Percentiles rank a stretch among this genome's conserved stretches.
Conservation (phyloP, 805 yeast genomes). For the Wickerhamomyces silvicola region DNA sequence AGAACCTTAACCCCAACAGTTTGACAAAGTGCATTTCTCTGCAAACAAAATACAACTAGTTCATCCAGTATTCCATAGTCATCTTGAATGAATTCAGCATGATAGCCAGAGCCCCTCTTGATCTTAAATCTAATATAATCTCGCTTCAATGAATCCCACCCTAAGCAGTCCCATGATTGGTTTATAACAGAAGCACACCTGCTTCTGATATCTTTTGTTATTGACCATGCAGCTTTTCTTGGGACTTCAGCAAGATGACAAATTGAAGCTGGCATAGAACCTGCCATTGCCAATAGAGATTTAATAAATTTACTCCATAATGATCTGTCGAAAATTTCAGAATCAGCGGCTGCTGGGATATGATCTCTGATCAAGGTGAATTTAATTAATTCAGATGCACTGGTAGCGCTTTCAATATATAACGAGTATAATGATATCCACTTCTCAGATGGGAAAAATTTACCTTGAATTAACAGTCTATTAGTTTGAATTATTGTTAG, state of each 20-base stretch:
- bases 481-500: slow-evolving; percentile 40
- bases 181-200: slow-evolving; percentile 49
- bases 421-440: slow-evolving; percentile 69
- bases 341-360: slow-evolving; percentile 42
- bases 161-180: slow-evolving; percentile 69
- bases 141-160: slow-evolving; percentile 51
- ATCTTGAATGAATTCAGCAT: slow-evolving; percentile 52
- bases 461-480: slow-evolving; percentile 44
- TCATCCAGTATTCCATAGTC: slow-evolving; percentile 59
- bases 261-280: slow-evolving; percentile 61
- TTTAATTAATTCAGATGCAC: slow-evolving; percentile 45
- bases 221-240: slow-evolving; percentile 57
- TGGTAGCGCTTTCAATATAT: slow-evolving; percentile 48
- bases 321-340: slow-evolving; percentile 49
- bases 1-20: slow-evolving; percentile 56
- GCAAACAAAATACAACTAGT: slow-evolving; percentile 61
- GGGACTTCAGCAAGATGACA: slow-evolving; percentile 71
- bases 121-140: slow-evolving; percentile 54
- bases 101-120: slow-evolving; percentile 61
- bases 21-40: slow-evolving; percentile 55
- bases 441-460: slow-evolving; percentile 57
- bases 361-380: slow-evolving; percentile 42
- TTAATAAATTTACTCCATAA: slow-evolving; percentile 67
- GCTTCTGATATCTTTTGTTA: slow-evolving; percentile 58
- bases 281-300: slow-evolving; percentile 50